Percentiles rank a stretch among this genome's conserved stretches.
Evolutionary conservation across 179 eudicot species (phyloP).

Genomic region (Beta corolliflora): DNA sequence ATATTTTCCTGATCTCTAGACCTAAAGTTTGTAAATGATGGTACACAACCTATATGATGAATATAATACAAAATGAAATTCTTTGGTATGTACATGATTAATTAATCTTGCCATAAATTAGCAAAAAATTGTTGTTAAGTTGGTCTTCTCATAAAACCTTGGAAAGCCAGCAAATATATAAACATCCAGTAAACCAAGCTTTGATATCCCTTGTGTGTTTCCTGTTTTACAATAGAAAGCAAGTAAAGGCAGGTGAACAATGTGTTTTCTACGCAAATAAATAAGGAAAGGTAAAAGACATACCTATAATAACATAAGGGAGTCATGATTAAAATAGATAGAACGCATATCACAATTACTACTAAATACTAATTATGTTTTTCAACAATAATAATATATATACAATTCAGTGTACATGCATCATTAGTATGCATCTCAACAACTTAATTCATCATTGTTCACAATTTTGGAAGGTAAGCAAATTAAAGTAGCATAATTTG

Average conservation of each 20-base stretch:
- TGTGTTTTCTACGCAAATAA: no score
- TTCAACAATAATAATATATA: neutral
- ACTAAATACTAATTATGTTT: neutral
- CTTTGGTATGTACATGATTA: neutral
- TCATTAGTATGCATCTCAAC: neutral
- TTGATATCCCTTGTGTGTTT: conserved; percentile 34
- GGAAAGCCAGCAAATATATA: conserved; percentile 45
- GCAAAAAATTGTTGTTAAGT: conserved; percentile 9
- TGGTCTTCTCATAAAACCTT: conserved; percentile 37
- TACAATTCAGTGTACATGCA: neutral
- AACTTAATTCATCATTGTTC: neutral
- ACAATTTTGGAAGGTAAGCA: neutral
- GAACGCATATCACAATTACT: no score
- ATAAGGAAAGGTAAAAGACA: neutral
- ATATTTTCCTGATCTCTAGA: no score
- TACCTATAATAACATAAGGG: neutral
- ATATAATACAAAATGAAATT: neutral
- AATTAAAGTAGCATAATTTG: no score
- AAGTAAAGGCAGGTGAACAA: neutral
- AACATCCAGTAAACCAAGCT: conserved; percentile 50
- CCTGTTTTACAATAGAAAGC: conserved; percentile 41
- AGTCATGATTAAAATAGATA: neutral
- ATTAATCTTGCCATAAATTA: neutral
- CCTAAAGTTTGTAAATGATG: neutral
- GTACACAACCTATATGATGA: conserved; percentile 3